Base-by-base conservation (phyloP, 2,329 filamentous ascomycete genomes). In the Plenodomus lindquistii region DNA sequence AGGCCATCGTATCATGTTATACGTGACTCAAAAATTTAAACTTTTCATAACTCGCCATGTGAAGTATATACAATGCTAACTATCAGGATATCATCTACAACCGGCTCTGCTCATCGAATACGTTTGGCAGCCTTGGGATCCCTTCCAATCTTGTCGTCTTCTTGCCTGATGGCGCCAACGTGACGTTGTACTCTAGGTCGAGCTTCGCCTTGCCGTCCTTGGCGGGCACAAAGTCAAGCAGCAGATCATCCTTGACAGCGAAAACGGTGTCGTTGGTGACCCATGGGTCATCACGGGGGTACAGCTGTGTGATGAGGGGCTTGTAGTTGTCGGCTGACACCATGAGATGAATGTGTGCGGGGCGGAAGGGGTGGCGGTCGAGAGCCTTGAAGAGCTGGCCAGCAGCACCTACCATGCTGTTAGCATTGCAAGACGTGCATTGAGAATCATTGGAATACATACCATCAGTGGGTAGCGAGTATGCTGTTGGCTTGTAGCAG, bases 401-500 rank as follows among this genome's bases (percentile, higher is more conserved):
- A 18, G 80, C 79, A 27, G 81, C 81, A 10, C 76, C 69, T 66
- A 43, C 40, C n/a, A 31, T 24, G 13, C 8, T 22, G 21, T 53
- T 46, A 60, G 44, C 16, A 37, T 1, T 31, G 40, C 9, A 29
- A 7, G 21, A 5, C 6, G 11, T 13, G 10, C 9, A 31, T 2
- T 9, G 16, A 4, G 6, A n/a, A 19, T 19, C n/a, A 13, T 5
- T 2, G 15, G 18, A 15, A 5, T 31, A 54, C 63, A 51, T 57
- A 68, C 77, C 86, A 60, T 88, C 83, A 42, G 80, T 85, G 37
- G 86, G 85, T 53, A 90, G 78, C 34, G 85, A 85, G 75, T 90
- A 90, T 4, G 85, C 84, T 0, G 87, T 89, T 1, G 87, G 87
- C 73, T 87, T 80, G 66, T 86, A 82, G 79, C 86, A 89, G 81